phyloP scores from a whole-genome alignment of 2,329 filamentous ascomycete species.

The Colletotrichum tofieldiae region DNA sequence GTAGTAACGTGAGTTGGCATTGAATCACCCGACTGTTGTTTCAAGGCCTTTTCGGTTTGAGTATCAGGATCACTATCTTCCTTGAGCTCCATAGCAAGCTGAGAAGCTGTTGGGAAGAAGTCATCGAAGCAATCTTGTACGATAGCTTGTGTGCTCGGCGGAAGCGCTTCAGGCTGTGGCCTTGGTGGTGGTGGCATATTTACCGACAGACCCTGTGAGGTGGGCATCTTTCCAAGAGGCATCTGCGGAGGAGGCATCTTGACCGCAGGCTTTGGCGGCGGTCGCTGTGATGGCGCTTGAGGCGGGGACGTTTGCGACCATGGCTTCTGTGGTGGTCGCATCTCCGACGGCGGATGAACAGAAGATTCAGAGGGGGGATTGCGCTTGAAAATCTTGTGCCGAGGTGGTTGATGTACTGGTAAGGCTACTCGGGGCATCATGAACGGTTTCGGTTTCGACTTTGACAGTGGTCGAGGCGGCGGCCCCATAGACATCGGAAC shows the following conservation, averaged over 20 bases:
- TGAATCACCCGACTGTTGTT: neutral
- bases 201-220: neutral
- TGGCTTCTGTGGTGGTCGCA: neutral
- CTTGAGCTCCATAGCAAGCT: constrained; percentile 69
- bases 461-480: constrained; percentile 10
- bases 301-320: constrained; percentile 3
- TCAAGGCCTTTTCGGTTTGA: neutral
- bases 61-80: constrained; percentile 48
- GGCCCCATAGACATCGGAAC: constrained; percentile 1
- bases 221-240: neutral
- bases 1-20: neutral
- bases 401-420: constrained; percentile 1
- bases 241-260: neutral
- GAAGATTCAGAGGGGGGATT: neutral
- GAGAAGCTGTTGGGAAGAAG: constrained; percentile 70
- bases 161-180: constrained; percentile 44
- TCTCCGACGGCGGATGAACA: neutral
- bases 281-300: neutral
- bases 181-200: neutral
- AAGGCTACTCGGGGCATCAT: constrained; percentile 33
- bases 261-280: neutral
- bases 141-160: constrained; percentile 68
- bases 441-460: constrained; percentile 34
- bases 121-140: constrained; percentile 65
- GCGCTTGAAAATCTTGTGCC: constrained; percentile 19